Percentiles rank a stretch among this genome's conserved stretches.
Evolutionary conservation across 2,329 filamentous ascomycete species (phyloP).

Genomic region (Sclerotinia trifoliorum): DNA sequence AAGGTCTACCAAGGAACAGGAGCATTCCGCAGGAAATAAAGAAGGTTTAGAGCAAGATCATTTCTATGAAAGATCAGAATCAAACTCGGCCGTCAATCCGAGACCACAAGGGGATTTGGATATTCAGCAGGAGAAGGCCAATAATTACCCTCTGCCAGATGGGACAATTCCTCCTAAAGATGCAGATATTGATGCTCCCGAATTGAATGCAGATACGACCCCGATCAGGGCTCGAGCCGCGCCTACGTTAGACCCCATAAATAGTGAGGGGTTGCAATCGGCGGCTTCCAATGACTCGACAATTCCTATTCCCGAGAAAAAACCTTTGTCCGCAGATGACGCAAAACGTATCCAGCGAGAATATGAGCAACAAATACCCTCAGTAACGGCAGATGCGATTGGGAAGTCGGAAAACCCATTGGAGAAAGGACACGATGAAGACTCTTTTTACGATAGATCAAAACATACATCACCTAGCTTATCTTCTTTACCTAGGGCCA

Average conservation of each 20-base stretch:
- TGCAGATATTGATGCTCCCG: constrained; percentile 26
- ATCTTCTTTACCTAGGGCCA: constrained; percentile 53
- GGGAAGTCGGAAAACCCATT: constrained; percentile 28
- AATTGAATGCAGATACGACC: constrained; percentile 41
- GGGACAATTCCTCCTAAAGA: constrained; percentile 48
- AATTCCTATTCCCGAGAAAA: constrained; percentile 42
- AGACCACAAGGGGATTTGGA: constrained; percentile 43
- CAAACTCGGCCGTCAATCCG: constrained; percentile 43
- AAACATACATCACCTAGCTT: constrained; percentile 47
- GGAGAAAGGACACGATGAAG: constrained; percentile 44
- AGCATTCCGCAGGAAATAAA: constrained; percentile 27
- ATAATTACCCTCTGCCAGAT: constrained; percentile 48
- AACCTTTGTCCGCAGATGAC: constrained; percentile 42
- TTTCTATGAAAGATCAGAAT: constrained; percentile 47
- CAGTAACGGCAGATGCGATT: constrained; percentile 47
- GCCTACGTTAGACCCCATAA: constrained; percentile 41
- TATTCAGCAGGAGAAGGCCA: constrained; percentile 48
- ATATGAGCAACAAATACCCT: constrained; percentile 53
- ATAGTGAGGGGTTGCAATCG: constrained; percentile 38
- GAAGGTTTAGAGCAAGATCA: constrained; percentile 51
- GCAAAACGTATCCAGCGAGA: constrained; percentile 48
- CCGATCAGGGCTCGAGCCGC: constrained; percentile 39
- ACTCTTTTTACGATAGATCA: constrained; percentile 56
- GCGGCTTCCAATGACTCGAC: constrained; percentile 43
- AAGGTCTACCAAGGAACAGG: constrained; percentile 37